Percentiles rank a stretch among this genome's conserved stretches.
phyloP scores from a whole-genome alignment of 2,329 filamentous ascomycete species.

The Harringtonia lauricola region DNA sequence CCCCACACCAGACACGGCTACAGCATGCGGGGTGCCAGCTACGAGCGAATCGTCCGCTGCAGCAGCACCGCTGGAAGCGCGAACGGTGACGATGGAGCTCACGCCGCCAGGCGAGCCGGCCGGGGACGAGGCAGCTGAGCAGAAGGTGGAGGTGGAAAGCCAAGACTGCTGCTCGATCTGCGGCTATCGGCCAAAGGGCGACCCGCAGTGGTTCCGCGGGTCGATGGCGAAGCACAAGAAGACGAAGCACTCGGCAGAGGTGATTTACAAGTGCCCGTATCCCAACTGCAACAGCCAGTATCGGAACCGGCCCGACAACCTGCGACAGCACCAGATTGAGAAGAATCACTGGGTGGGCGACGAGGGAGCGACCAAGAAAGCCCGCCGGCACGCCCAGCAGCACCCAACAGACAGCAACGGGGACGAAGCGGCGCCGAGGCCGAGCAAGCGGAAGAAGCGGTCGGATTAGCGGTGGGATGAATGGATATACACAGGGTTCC shows the following conservation, averaged over 20 bases:
- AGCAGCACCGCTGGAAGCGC: too few relatives aligned
- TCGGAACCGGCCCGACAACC: slow-evolving; percentile 43
- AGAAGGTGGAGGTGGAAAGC: slow-evolving; percentile 22
- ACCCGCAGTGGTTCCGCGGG: slow-evolving; percentile 46
- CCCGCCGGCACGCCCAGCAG: slow-evolving; percentile 4
- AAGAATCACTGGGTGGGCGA: slow-evolving; percentile 42
- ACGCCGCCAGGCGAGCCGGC: background rate
- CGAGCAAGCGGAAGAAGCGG: slow-evolving; percentile 37
- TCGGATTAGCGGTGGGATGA: slow-evolving; percentile 3
- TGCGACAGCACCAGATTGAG: slow-evolving; percentile 44
- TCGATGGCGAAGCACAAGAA: slow-evolving; percentile 49
- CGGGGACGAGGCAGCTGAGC: background rate
- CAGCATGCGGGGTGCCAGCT: too few relatives aligned
- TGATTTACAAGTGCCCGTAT: slow-evolving; percentile 40
- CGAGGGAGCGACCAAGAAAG: slow-evolving; percentile 18
- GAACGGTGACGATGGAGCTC: too few relatives aligned
- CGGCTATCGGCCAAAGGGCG: slow-evolving; percentile 42
- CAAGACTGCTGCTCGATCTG: slow-evolving; percentile 38
- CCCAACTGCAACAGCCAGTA: slow-evolving; percentile 44
- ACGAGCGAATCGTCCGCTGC: too few relatives aligned
- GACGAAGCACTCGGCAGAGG: slow-evolving; percentile 38
- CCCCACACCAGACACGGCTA: too few relatives aligned
- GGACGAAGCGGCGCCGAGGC: slow-evolving; percentile 25
- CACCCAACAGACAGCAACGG: slow-evolving; percentile 10
- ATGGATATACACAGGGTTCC: background rate